These are phyloP conservation scores for Colletotrichum sp. DNA, from an alignment of 2,329 filamentous ascomycete species.

Conservation along the genomic window DNA sequence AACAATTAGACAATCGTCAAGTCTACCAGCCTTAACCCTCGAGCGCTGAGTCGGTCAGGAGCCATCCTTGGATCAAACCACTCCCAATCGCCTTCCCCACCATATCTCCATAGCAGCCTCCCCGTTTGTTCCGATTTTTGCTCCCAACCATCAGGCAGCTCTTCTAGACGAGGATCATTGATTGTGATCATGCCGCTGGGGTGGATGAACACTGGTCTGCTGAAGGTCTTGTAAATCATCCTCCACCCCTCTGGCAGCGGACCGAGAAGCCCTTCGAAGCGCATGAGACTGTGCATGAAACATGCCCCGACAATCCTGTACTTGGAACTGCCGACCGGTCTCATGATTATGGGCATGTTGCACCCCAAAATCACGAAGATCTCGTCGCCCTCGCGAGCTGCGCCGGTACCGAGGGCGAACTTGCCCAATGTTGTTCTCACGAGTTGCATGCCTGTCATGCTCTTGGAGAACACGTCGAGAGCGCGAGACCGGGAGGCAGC, in stretches of 20 bases:
- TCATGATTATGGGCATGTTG: not conserved
- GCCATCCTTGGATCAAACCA: not conserved
- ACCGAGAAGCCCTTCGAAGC: not conserved
- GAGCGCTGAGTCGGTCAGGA: fast-evolving
- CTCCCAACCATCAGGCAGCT: not conserved
- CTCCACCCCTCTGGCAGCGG: not conserved
- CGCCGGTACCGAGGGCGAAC: not conserved
- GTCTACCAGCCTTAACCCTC: fast-evolving
- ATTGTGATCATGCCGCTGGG: not conserved
- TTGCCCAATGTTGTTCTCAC: not conserved
- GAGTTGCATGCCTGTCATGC: not conserved
- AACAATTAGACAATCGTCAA: not conserved
- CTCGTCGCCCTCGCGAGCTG: not conserved
- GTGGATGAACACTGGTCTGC: not conserved
- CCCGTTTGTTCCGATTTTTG: not conserved
- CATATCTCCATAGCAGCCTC: not conserved
- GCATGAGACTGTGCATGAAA: not conserved
- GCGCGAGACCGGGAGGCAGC: not conserved
- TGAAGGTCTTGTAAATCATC: not conserved
- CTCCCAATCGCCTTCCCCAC: not conserved
- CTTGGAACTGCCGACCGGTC: not conserved
- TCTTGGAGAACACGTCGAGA: not conserved
- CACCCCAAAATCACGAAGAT: not conserved
- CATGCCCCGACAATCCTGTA: not conserved
- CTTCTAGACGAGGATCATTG: not conserved